Evolutionary conservation across 192 early-diverging fungal genomes (phyloP), one percentile per base, ranked within the genome.

Genomic region (Coemansia sp.): DNA sequence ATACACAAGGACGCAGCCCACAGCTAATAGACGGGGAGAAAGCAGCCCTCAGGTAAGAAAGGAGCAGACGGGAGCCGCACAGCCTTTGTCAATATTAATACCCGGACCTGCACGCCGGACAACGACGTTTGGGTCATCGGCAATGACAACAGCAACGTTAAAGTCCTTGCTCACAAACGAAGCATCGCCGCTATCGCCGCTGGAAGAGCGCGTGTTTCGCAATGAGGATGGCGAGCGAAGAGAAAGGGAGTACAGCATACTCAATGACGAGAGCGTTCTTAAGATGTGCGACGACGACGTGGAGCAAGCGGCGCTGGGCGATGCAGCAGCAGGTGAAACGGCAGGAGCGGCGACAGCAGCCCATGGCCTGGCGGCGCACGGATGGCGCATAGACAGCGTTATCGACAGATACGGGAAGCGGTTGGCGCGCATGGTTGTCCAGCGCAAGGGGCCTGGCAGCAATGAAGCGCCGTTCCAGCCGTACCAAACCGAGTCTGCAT

Each of bases 161-260:
- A 59, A 50, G 34, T 67, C 65, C 0, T 37, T 55, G 44, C 28
- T 31, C 58, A 65, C 72, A 20, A 58, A 65, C 47, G 72, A 75
- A 23, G 34, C 59, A 44, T 70, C 67, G 67, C 73, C 73, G 33
- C 67, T 79, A 22, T 67, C 70, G 10, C 62, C 63, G 27, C 65
- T 79, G 17, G 75, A 79, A 36, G 70, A 79, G 53, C 66, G 70
- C 4, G 70, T 79, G 23, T 68, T 79, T 30, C 64, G 57, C 41
- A 65, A 59, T 23, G 37, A 40, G 17, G 47, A 25, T 14, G 50
- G 20, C 2, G 47, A 37, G 22, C 25, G 40, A 36, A 40, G 48
- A 27, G n/a, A 23, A 0, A 60, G 13, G 7, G 48, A 44, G 10
- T 72, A 68, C 54, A 79, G 60, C 37, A 57, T 79, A 14, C 65